Base-by-base conservation (phyloP, 495 filamentous ascomycete genomes). In the Rostrohypoxylon terebratum region DNA sequence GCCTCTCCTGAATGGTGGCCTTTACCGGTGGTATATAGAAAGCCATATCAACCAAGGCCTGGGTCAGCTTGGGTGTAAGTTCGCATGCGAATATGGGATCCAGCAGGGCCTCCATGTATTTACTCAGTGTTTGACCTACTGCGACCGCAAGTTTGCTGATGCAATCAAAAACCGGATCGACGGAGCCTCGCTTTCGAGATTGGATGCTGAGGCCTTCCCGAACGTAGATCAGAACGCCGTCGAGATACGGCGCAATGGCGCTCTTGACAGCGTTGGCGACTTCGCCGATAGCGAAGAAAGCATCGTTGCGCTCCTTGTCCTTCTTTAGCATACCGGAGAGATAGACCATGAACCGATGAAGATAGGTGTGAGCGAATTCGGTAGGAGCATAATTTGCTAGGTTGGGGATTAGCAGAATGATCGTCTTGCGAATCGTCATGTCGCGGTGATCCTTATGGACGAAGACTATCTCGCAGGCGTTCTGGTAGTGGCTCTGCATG, bases 1-100 rank as follows among this genome's bases (percentile, higher is more conserved):
- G 85, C 65, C 93, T 91, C 68, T 97, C 94, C 78, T 99, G 96
- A 44, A 99, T 98, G 10, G 87, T 93, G 28, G 90, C 86, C 79
- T 97, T 95, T 69, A 97, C 91, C 1, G 96, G 96, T 0, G 96
- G 95, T 55, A 99, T 97, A 77, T 98, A 98, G 77, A 98, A 96
- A 44, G 96, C 94, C 92, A 99, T 97, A 77, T 98, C 96, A 20
- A 98, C 94, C 55, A 99, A 83, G 13, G 96, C 96, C 77, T 98
- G 94, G 0, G 93, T 97, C 18, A 99, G 86, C 57, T 96, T 93
- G 69, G 93, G 91, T 61, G 92, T 97, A 42, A 99, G 84, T 48
- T 95, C 94, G 72, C 96, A 99, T 16, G 93, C 93, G 80, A 99
- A 98, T 68, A 99, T 97, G 3, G 96, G 94, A 71, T 98, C 95